Conservation (phyloP, 164 flowering plant species). For the Tinospora cordifolia region DNA sequence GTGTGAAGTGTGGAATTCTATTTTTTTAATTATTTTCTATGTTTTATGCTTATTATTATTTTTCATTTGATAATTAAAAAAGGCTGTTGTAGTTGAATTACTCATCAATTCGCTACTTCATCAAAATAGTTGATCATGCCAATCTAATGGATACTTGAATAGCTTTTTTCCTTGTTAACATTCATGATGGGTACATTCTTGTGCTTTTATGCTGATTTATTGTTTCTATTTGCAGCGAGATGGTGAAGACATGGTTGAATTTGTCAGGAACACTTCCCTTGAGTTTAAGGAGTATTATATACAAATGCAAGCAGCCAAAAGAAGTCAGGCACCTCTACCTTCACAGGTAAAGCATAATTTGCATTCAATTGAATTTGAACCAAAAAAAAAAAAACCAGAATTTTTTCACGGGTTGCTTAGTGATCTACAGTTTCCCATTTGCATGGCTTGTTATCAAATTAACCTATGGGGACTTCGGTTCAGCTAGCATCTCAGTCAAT, state of each 20-base stretch:
- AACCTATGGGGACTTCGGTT: not conserved
- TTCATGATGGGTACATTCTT: not conserved
- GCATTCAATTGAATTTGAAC: too few relatives aligned
- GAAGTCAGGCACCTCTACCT: constrained; percentile 86
- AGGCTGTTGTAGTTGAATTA: too few relatives aligned
- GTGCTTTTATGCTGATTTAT: not conserved
- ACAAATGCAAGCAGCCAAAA: constrained; percentile 93
- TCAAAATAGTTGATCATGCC: too few relatives aligned
- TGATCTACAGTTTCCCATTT: not conserved
- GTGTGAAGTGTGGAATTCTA: too few relatives aligned
- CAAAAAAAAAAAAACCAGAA: not conserved
- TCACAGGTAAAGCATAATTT: constrained; percentile 51
- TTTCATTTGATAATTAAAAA: too few relatives aligned
- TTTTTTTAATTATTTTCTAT: too few relatives aligned
- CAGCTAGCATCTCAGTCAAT: not conserved
- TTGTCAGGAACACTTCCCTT: constrained; percentile 64
- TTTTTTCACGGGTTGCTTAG: not conserved
- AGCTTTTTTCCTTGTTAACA: too few relatives aligned
- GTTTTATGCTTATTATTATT: too few relatives aligned
- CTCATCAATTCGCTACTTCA: too few relatives aligned
- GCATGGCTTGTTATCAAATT: not conserved
- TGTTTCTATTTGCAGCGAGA: constrained; percentile 58
- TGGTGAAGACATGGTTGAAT: constrained; percentile 76
- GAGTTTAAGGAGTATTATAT: constrained; percentile 92
- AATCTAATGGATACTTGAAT: too few relatives aligned